These are phyloP conservation scores for Phytophthora ohioensis DNA, from an alignment of 352 stramenopile genomes.

Conservation along the genomic window DNA sequence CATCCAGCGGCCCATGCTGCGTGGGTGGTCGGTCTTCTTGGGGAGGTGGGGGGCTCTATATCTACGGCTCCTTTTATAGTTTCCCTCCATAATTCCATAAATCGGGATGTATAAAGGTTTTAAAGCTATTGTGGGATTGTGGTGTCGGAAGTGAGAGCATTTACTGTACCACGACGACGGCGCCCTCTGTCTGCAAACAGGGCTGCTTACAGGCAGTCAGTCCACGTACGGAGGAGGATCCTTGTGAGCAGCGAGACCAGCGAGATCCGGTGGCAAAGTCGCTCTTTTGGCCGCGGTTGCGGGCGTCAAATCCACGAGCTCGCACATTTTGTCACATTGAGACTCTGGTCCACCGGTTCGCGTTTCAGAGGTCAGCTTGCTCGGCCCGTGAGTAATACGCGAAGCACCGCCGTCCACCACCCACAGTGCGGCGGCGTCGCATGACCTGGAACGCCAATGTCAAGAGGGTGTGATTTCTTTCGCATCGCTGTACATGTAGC, in stretches of 20 bases:
- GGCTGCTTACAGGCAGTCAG: not conserved
- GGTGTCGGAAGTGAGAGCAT: too few species aligned
- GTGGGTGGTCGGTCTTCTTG: too few species aligned
- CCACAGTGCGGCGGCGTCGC: slow-evolving; percentile 3
- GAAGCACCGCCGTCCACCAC: slow-evolving; percentile 9
- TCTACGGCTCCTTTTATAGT: too few species aligned
- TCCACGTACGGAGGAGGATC: slow-evolving; percentile 26
- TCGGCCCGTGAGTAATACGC: slow-evolving; percentile 23
- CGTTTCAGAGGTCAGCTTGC: slow-evolving; percentile 32
- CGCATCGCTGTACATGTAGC: slow-evolving; percentile 9
- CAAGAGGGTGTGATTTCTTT: slow-evolving; percentile 31
- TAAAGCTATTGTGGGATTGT: too few species aligned
- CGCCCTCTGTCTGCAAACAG: slow-evolving; percentile 1
- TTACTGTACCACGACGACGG: too few species aligned
- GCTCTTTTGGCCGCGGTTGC: slow-evolving; percentile 3
- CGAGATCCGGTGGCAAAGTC: slow-evolving; percentile 25
- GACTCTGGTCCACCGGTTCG: slow-evolving; percentile 13
- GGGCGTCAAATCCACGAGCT: slow-evolving; percentile 10
- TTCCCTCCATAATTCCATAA: too few species aligned
- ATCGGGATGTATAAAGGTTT: too few species aligned
- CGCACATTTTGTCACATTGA: slow-evolving; percentile 28
- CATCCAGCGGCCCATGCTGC: too few species aligned
- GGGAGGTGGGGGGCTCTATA: too few species aligned
- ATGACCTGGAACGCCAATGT: slow-evolving; percentile 1
- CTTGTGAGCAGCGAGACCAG: slow-evolving; percentile 11